Conservation (phyloP, 805 yeast species). For the Spathaspora hagerdaliae region DNA sequence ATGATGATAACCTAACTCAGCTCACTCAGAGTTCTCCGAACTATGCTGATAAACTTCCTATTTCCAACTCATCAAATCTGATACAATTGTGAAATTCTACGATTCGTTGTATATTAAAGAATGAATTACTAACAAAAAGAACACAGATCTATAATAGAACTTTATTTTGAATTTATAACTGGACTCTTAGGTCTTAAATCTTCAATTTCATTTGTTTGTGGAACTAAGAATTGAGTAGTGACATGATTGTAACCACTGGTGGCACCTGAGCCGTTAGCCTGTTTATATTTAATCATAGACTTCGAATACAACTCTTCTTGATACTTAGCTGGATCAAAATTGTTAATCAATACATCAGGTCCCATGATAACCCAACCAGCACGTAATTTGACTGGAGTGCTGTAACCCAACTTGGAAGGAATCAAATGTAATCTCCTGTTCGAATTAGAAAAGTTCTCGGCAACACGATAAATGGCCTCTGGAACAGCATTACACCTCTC, state of each 20-base stretch:
- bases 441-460: constrained; percentile 85
- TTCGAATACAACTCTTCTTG: constrained; percentile 26
- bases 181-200: constrained; percentile 84
- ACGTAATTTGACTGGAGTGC: constrained; percentile 61
- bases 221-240: constrained; percentile 45
- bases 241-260: constrained; percentile 33
- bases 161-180: constrained; percentile 3
- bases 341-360: constrained; percentile 76
- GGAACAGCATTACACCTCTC: constrained; percentile 42
- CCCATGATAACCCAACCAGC: constrained; percentile 90
- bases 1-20: constrained; percentile 55
- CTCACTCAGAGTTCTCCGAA: constrained; percentile 47
- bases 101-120: not conserved
- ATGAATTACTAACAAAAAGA: not conserved
- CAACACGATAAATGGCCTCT: constrained; percentile 68
- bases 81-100: constrained; percentile 3
- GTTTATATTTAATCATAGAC: constrained; percentile 25
- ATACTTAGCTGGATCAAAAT: constrained; percentile 44
- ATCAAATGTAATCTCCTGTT: constrained; percentile 80
- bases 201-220: constrained; percentile 72
- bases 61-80: constrained; percentile 49
- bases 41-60: constrained; percentile 47
- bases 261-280: not conserved
- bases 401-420: constrained; percentile 65
- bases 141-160: not conserved